Percentiles rank a stretch among this genome's conserved stretches.
Evolutionary conservation across 176 grass and related monocot species (phyloP).

Genomic region (Carex kokanica): DNA sequence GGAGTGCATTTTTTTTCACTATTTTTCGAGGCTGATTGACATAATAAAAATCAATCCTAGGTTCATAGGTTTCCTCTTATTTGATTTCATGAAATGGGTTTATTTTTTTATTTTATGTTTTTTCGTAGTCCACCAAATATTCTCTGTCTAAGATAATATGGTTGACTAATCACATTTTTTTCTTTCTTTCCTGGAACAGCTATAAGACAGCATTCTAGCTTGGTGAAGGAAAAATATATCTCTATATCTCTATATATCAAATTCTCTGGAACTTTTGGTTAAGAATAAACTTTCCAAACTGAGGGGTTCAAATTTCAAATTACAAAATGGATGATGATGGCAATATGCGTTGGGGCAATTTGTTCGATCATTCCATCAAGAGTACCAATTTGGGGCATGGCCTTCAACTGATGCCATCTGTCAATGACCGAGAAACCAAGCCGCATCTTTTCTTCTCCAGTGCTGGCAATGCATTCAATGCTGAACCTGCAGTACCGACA

Average conservation of each 20-base stretch:
- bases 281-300: neutral
- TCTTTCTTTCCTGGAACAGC: slow-evolving; percentile 8
- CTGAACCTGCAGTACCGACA: slow-evolving; percentile 4
- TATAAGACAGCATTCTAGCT: slow-evolving; percentile 4
- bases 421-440: slow-evolving; percentile 18
- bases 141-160: neutral
- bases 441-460: slow-evolving; percentile 22
- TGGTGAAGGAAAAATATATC: neutral
- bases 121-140: neutral
- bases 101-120: neutral
- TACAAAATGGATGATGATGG: slow-evolving; percentile 20
- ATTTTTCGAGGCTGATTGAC: neutral
- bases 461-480: neutral
- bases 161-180: neutral
- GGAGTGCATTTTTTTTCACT: neutral
- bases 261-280: neutral
- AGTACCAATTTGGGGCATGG: neutral
- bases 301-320: neutral
- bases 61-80: neutral
- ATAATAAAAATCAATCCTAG: neutral
- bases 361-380: neutral
- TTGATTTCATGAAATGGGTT: neutral
- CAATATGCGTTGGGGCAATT: slow-evolving; percentile 18
- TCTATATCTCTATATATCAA: neutral
- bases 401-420: slow-evolving; percentile 19